Evolutionary conservation across 129 eudicot genomes (phyloP).

Genomic region (sunflower (Helianthus annuus)): DNA sequence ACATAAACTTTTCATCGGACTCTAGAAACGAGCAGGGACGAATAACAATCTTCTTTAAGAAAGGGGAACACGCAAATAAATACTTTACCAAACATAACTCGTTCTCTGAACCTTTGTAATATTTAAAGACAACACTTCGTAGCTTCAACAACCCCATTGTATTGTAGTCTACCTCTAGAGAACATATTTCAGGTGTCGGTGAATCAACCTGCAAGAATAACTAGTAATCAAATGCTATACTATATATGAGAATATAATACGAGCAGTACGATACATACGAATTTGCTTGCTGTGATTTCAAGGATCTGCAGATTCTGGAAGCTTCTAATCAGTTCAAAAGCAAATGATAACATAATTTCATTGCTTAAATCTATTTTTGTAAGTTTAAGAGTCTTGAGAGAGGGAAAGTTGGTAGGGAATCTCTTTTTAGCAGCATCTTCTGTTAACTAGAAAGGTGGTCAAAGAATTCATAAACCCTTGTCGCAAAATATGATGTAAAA

Average conservation of each 20-base stretch:
- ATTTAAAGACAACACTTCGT: background rate
- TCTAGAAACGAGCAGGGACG: background rate
- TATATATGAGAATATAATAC: background rate
- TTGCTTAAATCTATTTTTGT: background rate
- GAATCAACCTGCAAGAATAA: background rate
- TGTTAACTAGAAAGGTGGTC: background rate
- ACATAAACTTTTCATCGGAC: background rate
- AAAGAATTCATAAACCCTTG: background rate
- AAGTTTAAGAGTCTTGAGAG: slow-evolving; percentile 15
- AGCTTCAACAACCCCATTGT: background rate
- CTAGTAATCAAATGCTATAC: background rate
- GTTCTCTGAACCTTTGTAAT: background rate
- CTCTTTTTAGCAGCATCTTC: background rate
- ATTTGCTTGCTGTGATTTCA: background rate
- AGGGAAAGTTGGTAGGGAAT: background rate
- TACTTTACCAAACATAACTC: background rate
- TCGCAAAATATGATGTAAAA: background rate
- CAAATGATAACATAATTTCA: background rate
- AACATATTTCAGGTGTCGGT: background rate
- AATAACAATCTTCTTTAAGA: slow-evolving; percentile 14
- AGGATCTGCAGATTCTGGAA: slow-evolving; percentile 22
- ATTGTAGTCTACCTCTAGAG: background rate
- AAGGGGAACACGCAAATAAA: slow-evolving; percentile 13
- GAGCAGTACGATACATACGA: background rate
- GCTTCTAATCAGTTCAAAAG: background rate